Base-by-base conservation (phyloP, 2,329 filamentous ascomycete genomes). In the Aspergillus sp. region DNA sequence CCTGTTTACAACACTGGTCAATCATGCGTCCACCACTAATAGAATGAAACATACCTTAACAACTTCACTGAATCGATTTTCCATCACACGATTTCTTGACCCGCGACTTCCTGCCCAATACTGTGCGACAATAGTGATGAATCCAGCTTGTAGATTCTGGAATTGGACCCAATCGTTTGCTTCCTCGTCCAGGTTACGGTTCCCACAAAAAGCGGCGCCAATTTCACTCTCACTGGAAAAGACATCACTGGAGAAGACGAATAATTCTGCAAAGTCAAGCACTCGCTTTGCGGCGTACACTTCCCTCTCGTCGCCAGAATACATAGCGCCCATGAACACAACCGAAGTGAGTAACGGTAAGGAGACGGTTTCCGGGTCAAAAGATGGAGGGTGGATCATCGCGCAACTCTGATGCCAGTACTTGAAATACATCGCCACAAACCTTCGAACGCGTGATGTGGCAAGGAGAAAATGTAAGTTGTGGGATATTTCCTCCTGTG, bases 401-500 rank as follows among this genome's bases (percentile, higher is more conserved):
- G 69, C 55, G 43, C 66, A 70, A 43, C 69, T 71, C 3, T 64
- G 64, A 30, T 75, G 70, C 65, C 71, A 74, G 44, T 65, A 67
- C 32, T 65, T 64, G 44, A 73, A 73, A 42, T 72, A 75, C 3
- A 71, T 53, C 2, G 56, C 52, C 4, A 70, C 52, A 42, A 68
- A 72, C 45, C 66, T 71, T 10, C 61, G 61, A 29, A 73, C 70
- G 27, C 64, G 65, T 0, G 60, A 59, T 1, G 68, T 67, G 1
- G 64, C 70, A 29, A 73, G 57, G 7, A 73, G 49, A 36, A 62
- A 70, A 27, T 64, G 64, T 4, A 71, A 53, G 32, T 65, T 62
- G 7, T 60, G 53, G 5, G 65, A 65, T 10, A 73, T 54, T 38
- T 69, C 66, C 26, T 67, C 61, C 28, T 71, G 66, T 4, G 62